phyloP scores from a whole-genome alignment of 1,284 basidiomycete genomes.

The Thecaphora thlaspeos region DNA sequence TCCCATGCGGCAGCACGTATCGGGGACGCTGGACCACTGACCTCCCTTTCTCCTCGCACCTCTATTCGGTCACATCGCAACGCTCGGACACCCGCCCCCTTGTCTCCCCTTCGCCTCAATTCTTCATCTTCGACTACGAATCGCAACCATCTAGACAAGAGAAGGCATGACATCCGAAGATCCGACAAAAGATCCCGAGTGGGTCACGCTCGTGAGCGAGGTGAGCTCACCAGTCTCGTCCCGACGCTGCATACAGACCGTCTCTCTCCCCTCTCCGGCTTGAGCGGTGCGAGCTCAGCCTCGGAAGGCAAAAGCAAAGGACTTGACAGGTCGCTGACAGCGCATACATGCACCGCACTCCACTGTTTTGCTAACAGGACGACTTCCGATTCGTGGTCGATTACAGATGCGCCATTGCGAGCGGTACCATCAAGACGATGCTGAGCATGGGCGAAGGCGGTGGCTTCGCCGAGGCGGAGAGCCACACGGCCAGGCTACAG shows the following conservation, averaged over 20 bases:
- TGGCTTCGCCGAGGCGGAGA: conserved; percentile 59
- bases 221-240: conserved; percentile 14
- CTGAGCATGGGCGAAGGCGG: conserved; percentile 38
- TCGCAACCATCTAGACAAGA: too few species aligned
- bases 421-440: conserved; percentile 47
- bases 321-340: too few species aligned
- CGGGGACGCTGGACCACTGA: too few species aligned
- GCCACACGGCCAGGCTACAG: conserved; percentile 58
- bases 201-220: conserved; percentile 51
- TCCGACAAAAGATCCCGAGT: conserved; percentile 10
- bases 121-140: too few species aligned
- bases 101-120: too few species aligned
- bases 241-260: background rate
- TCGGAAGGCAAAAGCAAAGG: background rate
- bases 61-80: too few species aligned
- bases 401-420: conserved; percentile 21
- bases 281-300: too few species aligned
- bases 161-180: background rate
- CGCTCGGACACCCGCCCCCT: too few species aligned
- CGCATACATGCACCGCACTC: too few species aligned
- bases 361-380: conserved; percentile 26
- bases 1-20: too few species aligned
- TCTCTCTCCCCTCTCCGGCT: too few species aligned
- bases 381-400: conserved; percentile 49
- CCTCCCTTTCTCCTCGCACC: too few species aligned